phyloP scores from a whole-genome alignment of 2,329 filamentous ascomycete species.

The Talaromyces sp. region DNA sequence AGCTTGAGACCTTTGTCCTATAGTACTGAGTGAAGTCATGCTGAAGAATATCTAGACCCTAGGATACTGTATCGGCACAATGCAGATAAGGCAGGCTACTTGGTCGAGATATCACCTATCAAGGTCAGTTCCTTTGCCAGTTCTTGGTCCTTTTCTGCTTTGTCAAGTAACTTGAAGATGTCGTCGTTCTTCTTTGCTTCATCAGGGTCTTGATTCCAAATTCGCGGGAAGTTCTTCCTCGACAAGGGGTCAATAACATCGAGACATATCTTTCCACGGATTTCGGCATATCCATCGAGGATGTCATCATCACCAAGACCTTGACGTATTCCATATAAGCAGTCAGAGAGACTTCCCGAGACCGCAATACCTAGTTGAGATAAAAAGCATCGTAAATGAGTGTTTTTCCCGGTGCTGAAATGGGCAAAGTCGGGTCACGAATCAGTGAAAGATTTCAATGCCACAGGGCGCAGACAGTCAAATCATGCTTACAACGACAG shows the following conservation, averaged over 20 bases:
- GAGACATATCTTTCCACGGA: conserved; percentile 37
- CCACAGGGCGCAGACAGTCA: no score
- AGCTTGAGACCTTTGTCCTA: conserved; percentile 5
- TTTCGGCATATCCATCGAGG: conserved; percentile 40
- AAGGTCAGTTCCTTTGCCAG: background rate
- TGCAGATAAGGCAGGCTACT: background rate
- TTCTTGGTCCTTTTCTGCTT: background rate
- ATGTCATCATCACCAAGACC: conserved; percentile 37
- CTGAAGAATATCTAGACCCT: conserved; percentile 28
- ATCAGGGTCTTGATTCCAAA: conserved; percentile 32
- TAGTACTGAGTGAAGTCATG: conserved; percentile 33
- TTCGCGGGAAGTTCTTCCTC: conserved; percentile 38
- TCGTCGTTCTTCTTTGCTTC: conserved; percentile 35
- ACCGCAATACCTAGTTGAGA: conserved; percentile 63
- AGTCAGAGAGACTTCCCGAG: conserved; percentile 57
- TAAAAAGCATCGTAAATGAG: no score
- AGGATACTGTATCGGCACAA: conserved; percentile 1
- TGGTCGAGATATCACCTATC: background rate
- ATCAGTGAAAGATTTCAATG: no score
- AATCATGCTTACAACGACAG: no score
- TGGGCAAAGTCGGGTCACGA: no score
- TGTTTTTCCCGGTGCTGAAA: no score
- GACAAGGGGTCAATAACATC: conserved; percentile 38
- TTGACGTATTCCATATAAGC: conserved; percentile 44
- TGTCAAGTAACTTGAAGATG: conserved; percentile 22